These are phyloP conservation scores for Claviceps fusiformis DNA, from an alignment of 2,329 filamentous ascomycete genomes.

Conservation along the genomic window DNA sequence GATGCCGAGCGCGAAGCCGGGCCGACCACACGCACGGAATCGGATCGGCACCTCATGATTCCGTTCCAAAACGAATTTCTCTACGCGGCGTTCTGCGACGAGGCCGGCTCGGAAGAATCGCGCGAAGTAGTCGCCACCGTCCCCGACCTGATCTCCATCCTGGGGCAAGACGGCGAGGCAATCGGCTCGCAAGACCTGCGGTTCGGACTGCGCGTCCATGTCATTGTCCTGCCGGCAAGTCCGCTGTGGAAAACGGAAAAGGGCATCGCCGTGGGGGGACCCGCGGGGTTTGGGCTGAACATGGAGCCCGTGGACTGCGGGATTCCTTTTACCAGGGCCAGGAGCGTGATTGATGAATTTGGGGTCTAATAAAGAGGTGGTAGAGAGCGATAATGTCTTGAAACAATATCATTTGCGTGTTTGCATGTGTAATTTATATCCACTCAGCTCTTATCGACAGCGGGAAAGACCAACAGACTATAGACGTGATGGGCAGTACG, in stretches of 20 bases:
- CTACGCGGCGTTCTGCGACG: constrained; percentile 22
- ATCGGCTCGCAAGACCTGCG: constrained; percentile 36
- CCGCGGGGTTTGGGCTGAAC: constrained; percentile 17
- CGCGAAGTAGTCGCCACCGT: constrained; percentile 22
- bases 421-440: too few species aligned
- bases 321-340: constrained; percentile 28
- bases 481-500: too few species aligned
- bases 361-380: neutral
- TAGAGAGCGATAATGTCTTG: too few species aligned
- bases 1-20: constrained; percentile 18
- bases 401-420: too few species aligned
- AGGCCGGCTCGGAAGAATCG: constrained; percentile 15
- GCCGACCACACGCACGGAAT: constrained; percentile 7
- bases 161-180: constrained; percentile 31
- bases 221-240: constrained; percentile 35
- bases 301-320: constrained; percentile 12
- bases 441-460: too few species aligned
- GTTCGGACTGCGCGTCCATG: constrained; percentile 35
- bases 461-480: too few species aligned
- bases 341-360: constrained; percentile 37
- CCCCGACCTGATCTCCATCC: constrained; percentile 23
- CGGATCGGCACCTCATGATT: constrained; percentile 21
- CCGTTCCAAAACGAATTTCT: constrained; percentile 30
- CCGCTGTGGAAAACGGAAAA: constrained; percentile 32
- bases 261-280: constrained; percentile 21